A percentile compares a stretch with the other conserved stretches of the same genome.
phyloP scores from a whole-genome alignment of 306 rosid species.

The Dalbergia cochinchinensis region DNA sequence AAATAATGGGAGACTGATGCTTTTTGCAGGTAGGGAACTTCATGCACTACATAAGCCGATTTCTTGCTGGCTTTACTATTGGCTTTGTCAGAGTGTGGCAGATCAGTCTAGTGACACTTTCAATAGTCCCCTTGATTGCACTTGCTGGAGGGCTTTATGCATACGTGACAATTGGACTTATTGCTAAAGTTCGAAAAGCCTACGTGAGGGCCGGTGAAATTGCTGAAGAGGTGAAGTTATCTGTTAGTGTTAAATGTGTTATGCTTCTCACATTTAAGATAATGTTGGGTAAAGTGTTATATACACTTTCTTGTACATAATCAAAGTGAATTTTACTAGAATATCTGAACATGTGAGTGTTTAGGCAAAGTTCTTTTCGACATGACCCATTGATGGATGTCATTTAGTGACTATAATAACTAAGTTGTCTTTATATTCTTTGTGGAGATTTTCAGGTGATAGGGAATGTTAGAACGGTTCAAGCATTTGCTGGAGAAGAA shows the following conservation, averaged over 20 bases:
- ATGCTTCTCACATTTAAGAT: too few species aligned
- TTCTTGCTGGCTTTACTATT: slow-evolving; percentile 74
- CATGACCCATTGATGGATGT: not conserved
- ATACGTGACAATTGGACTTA: slow-evolving; percentile 79
- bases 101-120: slow-evolving; percentile 85
- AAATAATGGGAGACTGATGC: slow-evolving; percentile 1
- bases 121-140: slow-evolving; percentile 93
- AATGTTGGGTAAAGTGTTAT: too few species aligned
- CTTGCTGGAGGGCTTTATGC: slow-evolving; percentile 97
- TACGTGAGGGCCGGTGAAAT: slow-evolving; percentile 96
- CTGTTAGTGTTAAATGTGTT: not conserved
- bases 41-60: slow-evolving; percentile 92
- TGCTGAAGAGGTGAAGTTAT: slow-evolving; percentile 80
- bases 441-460: slow-evolving; percentile 68
- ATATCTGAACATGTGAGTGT: not conserved
- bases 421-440: too few species aligned
- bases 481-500: slow-evolving; percentile 98
- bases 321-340: too few species aligned
- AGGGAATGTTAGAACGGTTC: slow-evolving; percentile 93
- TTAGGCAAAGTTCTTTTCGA: not conserved
- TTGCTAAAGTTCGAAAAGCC: slow-evolving; percentile 78
- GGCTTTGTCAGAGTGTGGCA: slow-evolving; percentile 97
- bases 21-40: slow-evolving; percentile 85
- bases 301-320: not conserved
- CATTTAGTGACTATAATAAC: not conserved